Base-by-base conservation (phyloP, 1,284 basidiomycete species). In the Filobasidium uniguttulatum region DNA sequence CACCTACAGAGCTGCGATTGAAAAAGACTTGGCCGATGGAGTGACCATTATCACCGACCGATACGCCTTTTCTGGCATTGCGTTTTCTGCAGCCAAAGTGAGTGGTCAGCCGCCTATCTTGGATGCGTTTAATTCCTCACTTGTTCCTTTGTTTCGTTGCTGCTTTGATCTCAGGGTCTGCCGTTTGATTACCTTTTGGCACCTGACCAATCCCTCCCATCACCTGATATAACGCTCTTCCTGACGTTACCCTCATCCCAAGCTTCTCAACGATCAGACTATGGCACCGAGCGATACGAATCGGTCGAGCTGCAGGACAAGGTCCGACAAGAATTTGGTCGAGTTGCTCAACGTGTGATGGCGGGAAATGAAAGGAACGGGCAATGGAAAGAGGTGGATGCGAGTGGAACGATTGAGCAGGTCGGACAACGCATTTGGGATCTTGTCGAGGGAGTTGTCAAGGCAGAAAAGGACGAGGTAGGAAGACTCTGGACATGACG, bases 51-150 rank as follows among this genome's bases (percentile, higher is more conserved):
- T 99, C 28, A 88, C 86, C 60, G 93, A 98, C 66, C 79, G 94
- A 31, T 99, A 98, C 65, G 87, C 90, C 0, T 98, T 96, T 68
- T 96, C 90, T 1, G 94, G 93, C 1, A 84, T 93, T 56, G 91
- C 90, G 1, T 98, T 96, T 69, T 87, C 88, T 1, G 79, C 82
- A 5, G 81, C 89, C 44, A 97, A 97, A 67, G 78, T 74, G 44
- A 28, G 63, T 50, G 12, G 5, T 10, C 9, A n/a, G 5, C 34
- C 6, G 14, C 20, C 40, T 20, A 20, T 31, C 73, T 41, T 68
- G 75, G 22, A 65, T 17, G 26, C 28, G 9, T 38, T 29, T 12
- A 8, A 1, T 19, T 26, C 37, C 40, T 23, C 23, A 33, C 23
- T 37, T 10, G 36, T 5, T 31, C 9, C 17, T 34, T 8, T 26